phyloP scores from a whole-genome alignment of 1,284 basidiomycete genomes.

The Kwoniella shivajii region DNA sequence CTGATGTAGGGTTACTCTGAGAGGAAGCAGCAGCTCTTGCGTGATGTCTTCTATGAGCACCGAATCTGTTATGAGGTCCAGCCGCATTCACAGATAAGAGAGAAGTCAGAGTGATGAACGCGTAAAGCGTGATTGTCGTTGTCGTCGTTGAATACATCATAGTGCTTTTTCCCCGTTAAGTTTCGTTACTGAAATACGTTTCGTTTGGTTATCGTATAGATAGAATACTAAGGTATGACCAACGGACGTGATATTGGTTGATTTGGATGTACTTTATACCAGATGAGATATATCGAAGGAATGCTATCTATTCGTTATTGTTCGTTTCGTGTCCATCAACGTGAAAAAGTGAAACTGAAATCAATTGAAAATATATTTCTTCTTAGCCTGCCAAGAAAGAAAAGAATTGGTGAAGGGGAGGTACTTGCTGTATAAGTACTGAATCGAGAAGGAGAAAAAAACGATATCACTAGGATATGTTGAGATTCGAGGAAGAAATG shows the following conservation, averaged over 20 bases:
- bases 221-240: no score
- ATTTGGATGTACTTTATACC: neutral
- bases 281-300: neutral
- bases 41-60: constrained; percentile 17
- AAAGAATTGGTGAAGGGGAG: neutral
- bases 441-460: neutral
- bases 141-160: neutral
- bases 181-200: neutral
- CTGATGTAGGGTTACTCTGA: neutral
- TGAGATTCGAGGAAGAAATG: neutral
- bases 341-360: neutral
- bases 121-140: neutral
- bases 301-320: neutral
- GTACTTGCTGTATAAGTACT: no score
- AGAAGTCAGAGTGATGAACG: neutral
- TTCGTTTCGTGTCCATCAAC: neutral
- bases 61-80: constrained; percentile 12
- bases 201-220: no score
- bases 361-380: neutral
- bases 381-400: constrained; percentile 6
- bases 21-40: constrained; percentile 14
- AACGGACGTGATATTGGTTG: neutral
- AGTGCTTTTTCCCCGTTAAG: neutral
- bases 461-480: neutral
- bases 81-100: constrained; percentile 8